Percentiles rank a stretch among this genome's conserved stretches.
Conservation (phyloP, 1,139 yeast genomes). For the Protomyces macrosporus region DNA sequence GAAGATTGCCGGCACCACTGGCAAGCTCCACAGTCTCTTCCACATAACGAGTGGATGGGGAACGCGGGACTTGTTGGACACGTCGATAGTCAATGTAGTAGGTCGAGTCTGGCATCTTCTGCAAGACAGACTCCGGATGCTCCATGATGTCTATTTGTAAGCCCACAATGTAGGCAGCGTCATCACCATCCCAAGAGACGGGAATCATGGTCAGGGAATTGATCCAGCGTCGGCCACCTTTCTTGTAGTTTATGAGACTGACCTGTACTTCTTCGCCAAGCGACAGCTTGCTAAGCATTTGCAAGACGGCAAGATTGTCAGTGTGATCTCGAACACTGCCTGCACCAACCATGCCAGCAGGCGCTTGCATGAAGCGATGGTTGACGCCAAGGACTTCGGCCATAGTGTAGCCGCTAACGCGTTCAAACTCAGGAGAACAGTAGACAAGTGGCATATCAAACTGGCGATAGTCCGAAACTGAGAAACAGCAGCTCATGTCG, state of each 20-base stretch:
- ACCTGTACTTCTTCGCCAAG: slow-evolving; percentile 29
- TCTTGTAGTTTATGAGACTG: slow-evolving; percentile 28
- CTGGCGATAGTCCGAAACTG: slow-evolving; percentile 28
- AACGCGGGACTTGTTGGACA: neutral
- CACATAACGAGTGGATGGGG: neutral
- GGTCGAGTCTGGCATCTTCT: neutral
- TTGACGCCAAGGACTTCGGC: slow-evolving; percentile 28
- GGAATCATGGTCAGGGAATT: slow-evolving; percentile 29
- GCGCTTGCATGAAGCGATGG: slow-evolving; percentile 30
- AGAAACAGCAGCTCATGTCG: slow-evolving; percentile 29
- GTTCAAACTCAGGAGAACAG: slow-evolving; percentile 25
- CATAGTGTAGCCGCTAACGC: slow-evolving; percentile 27
- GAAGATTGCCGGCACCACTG: neutral
- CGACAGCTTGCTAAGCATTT: slow-evolving; percentile 16
- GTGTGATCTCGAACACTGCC: slow-evolving; percentile 26
- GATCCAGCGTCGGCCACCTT: slow-evolving; percentile 28
- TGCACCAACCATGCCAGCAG: slow-evolving; percentile 22
- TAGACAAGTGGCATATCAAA: slow-evolving; percentile 29
- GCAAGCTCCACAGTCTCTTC: neutral
- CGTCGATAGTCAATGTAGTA: slow-evolving; percentile 14
- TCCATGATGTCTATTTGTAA: slow-evolving; percentile 7
- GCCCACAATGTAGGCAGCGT: slow-evolving; percentile 8
- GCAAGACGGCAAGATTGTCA: slow-evolving; percentile 27
- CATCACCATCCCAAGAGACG: slow-evolving; percentile 26
- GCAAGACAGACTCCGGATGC: slow-evolving; percentile 2